Evolutionary conservation across 345 rosid species (phyloP), one percentile per base, ranked within the genome.

Genomic region (Aquilaria yunnanensis): DNA sequence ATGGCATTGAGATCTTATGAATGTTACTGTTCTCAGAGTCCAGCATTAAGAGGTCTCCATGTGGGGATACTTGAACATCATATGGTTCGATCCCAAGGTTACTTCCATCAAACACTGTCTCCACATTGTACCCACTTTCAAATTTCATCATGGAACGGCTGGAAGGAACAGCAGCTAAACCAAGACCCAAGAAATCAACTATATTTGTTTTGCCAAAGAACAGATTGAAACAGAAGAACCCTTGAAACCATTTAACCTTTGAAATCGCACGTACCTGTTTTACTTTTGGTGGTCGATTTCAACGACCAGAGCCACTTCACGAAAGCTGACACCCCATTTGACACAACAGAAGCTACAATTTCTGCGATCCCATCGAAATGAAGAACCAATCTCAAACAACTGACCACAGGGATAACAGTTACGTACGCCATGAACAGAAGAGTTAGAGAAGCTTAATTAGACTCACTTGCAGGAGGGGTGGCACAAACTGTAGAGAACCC

Each of bases 51-150:
- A 95, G 92, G 69, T 89, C 98, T 62, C 91, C 97, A 61, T 74
- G 77, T 1, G 87, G 77, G 47, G 95, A 84, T 61, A 89, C 82
- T 64, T 79, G 80, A 63, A 95, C 74, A 14, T 94, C 78, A 62
- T 81, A 77, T 3, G 98, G 98, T 49, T 91, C 98, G 46, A 95
- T 83, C 71, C 98, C 99, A 72, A 83, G 78, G 71, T 89, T 91
- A 66, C 88, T 85, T 72, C 99, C 99, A 75, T 95, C 99, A 71
- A 95, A 84, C 59, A 95, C 96, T 3, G 99, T 95, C 83, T 95
- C 99, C 72, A 95, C 96, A 10, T 75, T 78, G 69, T 91, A 95
- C 32, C 99, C 98, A 72, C 86, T 70, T 76, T 95, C 99, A 61
- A 89, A 95, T 78, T 85, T 95, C 84, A 95, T 83, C 96, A 87